Conservation (phyloP, 768 basidiomycete species). For the Dendrothele bispora region DNA sequence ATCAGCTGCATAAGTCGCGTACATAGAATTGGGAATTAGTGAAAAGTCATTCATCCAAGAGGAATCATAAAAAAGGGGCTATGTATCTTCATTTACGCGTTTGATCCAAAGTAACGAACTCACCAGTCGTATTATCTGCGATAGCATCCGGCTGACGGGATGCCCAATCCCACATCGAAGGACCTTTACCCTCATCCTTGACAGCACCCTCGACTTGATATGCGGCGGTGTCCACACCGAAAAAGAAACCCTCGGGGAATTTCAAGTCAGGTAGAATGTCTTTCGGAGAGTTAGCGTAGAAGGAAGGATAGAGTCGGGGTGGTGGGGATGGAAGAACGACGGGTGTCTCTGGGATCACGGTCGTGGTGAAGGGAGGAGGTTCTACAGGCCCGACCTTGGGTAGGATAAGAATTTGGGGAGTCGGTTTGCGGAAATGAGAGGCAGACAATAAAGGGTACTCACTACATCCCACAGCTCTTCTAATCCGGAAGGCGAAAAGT, state of each 20-base stretch:
- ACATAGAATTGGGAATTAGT: neutral
- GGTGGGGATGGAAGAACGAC: constrained; percentile 42
- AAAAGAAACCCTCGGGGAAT: constrained; percentile 48
- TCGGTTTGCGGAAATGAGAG: neutral
- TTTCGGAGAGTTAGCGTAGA: constrained; percentile 44
- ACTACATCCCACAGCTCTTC: constrained; percentile 44
- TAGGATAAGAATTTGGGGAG: neutral
- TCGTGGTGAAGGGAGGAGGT: constrained; percentile 46
- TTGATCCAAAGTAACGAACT: neutral
- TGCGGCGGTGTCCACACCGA: constrained; percentile 53
- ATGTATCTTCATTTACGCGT: too few relatives aligned
- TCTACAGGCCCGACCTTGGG: constrained; percentile 42
- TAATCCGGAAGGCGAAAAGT: constrained; percentile 33
- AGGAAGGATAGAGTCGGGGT: constrained; percentile 44
- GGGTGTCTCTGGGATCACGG: constrained; percentile 34
- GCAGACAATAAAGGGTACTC: constrained; percentile 1
- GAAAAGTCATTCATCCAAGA: neutral
- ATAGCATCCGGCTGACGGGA: constrained; percentile 42
- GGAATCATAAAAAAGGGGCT: too few relatives aligned
- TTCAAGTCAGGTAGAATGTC: constrained; percentile 43
- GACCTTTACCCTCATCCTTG: constrained; percentile 49
- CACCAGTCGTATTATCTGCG: constrained; percentile 44
- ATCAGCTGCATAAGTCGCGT: constrained; percentile 30
- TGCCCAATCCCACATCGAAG: constrained; percentile 49
- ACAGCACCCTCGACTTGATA: constrained; percentile 55